Conservation (phyloP, 2,329 filamentous ascomycete genomes). For the Colletotrichum sansevieriae region DNA sequence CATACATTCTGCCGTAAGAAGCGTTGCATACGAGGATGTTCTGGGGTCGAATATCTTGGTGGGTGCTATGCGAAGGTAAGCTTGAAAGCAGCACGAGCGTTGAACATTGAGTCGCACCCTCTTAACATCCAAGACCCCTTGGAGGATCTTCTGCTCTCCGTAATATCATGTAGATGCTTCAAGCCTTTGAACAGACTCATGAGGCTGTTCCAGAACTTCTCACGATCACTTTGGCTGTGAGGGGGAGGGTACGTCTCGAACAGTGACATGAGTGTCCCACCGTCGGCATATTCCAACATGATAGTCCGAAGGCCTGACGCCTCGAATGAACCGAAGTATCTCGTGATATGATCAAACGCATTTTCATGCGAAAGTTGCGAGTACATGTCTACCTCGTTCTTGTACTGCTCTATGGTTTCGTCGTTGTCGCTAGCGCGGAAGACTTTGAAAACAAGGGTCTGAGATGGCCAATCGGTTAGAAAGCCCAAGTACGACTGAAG, state of each 20-base stretch:
- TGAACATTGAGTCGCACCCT: not conserved
- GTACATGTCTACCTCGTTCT: constrained; percentile 11
- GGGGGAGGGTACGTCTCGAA: not conserved
- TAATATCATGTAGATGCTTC: constrained; percentile 2
- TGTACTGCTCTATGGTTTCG: not conserved
- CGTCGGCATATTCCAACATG: constrained; percentile 4
- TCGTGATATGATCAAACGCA: not conserved
- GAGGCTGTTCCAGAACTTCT: not conserved
- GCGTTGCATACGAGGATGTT: constrained; percentile 12
- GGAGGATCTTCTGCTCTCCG: not conserved
- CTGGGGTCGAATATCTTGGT: constrained; percentile 20
- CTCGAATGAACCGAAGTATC: constrained; percentile 11
- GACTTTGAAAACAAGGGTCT: constrained; percentile 3
- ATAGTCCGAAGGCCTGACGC: not conserved
- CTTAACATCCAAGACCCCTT: not conserved
- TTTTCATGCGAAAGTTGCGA: not conserved
- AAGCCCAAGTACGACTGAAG: not conserved
- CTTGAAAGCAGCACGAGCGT: not conserved
- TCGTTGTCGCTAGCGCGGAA: not conserved
- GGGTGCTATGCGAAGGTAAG: not conserved
- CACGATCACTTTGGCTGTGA: not conserved
- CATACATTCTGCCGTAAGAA: not conserved
- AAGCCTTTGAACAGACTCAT: not conserved
- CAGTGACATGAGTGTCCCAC: constrained; percentile 5
- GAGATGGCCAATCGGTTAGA: not conserved